A percentile compares a stretch with the other conserved stretches of the same genome.
phyloP scores from a whole-genome alignment of 768 basidiomycete genomes.

The Candolleomyces eurysporus region DNA sequence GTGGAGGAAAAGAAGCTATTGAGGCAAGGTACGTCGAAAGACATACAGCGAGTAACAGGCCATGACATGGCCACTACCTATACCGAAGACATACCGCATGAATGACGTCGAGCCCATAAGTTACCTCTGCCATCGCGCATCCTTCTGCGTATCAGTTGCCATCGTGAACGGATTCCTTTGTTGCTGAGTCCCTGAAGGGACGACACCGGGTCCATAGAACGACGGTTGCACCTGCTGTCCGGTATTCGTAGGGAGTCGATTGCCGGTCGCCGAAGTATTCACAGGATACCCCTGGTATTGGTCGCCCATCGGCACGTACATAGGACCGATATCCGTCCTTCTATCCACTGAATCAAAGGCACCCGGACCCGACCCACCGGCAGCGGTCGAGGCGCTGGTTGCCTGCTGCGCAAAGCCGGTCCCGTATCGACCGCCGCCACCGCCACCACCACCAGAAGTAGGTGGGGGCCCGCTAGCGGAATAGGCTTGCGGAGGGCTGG shows the following conservation, averaged over 20 bases:
- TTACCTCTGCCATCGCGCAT: slow-evolving; percentile 2
- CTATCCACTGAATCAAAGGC: slow-evolving; percentile 40
- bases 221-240: slow-evolving; percentile 56
- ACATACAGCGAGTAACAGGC: background rate
- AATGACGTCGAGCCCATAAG: background rate
- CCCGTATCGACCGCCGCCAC: slow-evolving; percentile 58
- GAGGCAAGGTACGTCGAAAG: background rate
- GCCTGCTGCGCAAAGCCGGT: slow-evolving; percentile 48
- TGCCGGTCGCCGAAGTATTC: slow-evolving; percentile 30
- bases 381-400: slow-evolving; percentile 16
- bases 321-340: too few relatives aligned
- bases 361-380: slow-evolving; percentile 57
- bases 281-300: slow-evolving; percentile 60
- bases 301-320: slow-evolving; percentile 78
- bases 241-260: slow-evolving; percentile 44
- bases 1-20: background rate
- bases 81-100: background rate
- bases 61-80: background rate
- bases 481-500: slow-evolving; percentile 78
- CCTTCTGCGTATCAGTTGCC: slow-evolving; percentile 50
- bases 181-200: slow-evolving; percentile 43
- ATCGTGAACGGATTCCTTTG: slow-evolving; percentile 45
- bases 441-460: slow-evolving; percentile 30
- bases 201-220: slow-evolving; percentile 68
- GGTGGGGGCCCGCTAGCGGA: slow-evolving; percentile 33